Conservation (phyloP, 2,329 filamentous ascomycete species). For the Tolypocladium inflatum region DNA sequence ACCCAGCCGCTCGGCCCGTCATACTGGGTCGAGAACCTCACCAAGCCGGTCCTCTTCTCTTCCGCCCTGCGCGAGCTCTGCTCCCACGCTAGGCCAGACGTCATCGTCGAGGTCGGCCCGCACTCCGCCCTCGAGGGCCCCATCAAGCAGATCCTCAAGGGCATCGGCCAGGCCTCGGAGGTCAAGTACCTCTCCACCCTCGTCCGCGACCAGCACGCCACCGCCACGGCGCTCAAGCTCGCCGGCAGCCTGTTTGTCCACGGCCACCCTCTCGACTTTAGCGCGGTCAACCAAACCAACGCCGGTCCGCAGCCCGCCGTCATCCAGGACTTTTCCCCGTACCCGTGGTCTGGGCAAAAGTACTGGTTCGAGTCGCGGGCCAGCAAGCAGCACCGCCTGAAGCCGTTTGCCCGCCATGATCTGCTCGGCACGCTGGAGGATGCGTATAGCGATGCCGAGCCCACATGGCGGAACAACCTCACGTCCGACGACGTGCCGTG, state of each 20-base stretch:
- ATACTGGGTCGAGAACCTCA: slow-evolving; percentile 37
- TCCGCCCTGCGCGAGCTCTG: slow-evolving; percentile 20
- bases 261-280: slow-evolving; percentile 33
- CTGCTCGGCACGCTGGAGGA: slow-evolving; percentile 35
- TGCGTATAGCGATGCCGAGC: slow-evolving; percentile 33
- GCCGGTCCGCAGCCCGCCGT: slow-evolving; percentile 12
- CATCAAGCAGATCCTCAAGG: slow-evolving; percentile 39
- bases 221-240: slow-evolving; percentile 32
- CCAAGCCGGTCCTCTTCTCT: slow-evolving; percentile 33
- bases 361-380: slow-evolving; percentile 40
- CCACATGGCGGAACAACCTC: slow-evolving; percentile 39
- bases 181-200: slow-evolving; percentile 37
- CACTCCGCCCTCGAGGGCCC: slow-evolving; percentile 40
- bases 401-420: slow-evolving; percentile 30
- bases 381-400: slow-evolving; percentile 30
- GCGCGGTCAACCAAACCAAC: slow-evolving; percentile 31
- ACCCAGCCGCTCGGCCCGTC: slow-evolving; percentile 22
- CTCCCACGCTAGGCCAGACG: slow-evolving; percentile 12
- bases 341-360: slow-evolving; percentile 36
- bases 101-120: slow-evolving; percentile 36
- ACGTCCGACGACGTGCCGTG: slow-evolving; percentile 43
- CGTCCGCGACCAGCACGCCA: slow-evolving; percentile 39
- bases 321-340: slow-evolving; percentile 34
- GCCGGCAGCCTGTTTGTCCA: slow-evolving; percentile 35
- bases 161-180: slow-evolving; percentile 26